Evolutionary conservation across 2,329 filamentous ascomycete species (phyloP), one percentile per base, ranked within the genome.

Genomic region (Apiospora sp.): DNA sequence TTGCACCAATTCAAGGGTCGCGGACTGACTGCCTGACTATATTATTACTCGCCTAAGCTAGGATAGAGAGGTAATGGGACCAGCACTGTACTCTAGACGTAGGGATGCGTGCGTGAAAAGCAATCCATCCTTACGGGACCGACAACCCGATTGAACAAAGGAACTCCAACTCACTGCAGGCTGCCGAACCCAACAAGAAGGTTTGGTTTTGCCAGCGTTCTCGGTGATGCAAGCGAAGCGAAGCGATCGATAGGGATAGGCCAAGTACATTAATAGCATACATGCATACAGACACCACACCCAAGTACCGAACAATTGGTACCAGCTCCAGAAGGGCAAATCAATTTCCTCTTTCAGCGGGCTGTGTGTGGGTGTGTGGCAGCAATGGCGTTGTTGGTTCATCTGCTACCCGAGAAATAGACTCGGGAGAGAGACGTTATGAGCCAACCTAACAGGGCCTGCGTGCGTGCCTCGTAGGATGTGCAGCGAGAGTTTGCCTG

Each of bases 341-440:
- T 48, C n/a, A 22, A 49, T 69, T 69, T 46, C 67, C 67, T 49
- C 44, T 69, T 49, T 46, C 27, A 19, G 44, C 22, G 37, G 37
- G 37, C 44, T 69, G 37, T 46, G 27, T 10, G 44, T 34, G 67
- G 49, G 27, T 69, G 43, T 12, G 34, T 69, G 67, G 67, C 24
- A 46, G 34, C 58, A 14, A 64, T 64, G 67, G 67, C 67, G 44
- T 48, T 69, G 67, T 49, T 69, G 48, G 48, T 51, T 70, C 68
- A 70, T 70, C 48, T 70, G 68, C 68, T 43, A 54, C 68, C 68
- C 68, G 68, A 70, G 46, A 51, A 70, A 54, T 58, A 70, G 30
- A 51, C 68, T 70, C 68, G 68, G 68, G 34, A 48, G 48, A 44
- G 4, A 58, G 68, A 58, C 68, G 68, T 70, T 54, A 24, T 64